A percentile compares a stretch with the other conserved stretches of the same genome.
Conservation (phyloP, 352 stramenopile genomes). For the Pythium utonaiense region DNA sequence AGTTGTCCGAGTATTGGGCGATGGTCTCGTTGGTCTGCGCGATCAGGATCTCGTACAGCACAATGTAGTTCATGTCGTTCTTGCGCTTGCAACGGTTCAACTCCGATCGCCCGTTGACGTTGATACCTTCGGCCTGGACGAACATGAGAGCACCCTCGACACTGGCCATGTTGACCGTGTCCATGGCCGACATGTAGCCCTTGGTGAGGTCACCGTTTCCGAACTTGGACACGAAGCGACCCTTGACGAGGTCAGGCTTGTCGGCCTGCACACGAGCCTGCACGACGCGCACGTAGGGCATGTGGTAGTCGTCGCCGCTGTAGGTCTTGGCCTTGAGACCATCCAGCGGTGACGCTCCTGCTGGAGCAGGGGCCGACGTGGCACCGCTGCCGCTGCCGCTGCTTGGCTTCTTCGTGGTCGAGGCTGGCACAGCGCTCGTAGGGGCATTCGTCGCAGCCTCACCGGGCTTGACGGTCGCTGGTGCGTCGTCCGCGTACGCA, state of each 20-base stretch:
- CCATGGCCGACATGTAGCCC: conserved; percentile 15
- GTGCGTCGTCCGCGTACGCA: not conserved
- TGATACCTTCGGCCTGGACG: conserved; percentile 29
- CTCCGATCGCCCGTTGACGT: conserved; percentile 13
- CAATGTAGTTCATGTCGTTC: conserved; percentile 39
- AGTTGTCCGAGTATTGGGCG: conserved; percentile 23
- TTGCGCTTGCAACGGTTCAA: conserved; percentile 31
- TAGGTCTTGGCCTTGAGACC: conserved; percentile 6
- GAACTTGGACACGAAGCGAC: conserved; percentile 55
- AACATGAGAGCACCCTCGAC: conserved; percentile 28
- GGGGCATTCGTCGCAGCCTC: not conserved
- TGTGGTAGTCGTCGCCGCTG: conserved; percentile 46
- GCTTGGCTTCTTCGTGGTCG: conserved; percentile 1
- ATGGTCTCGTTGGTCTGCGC: conserved; percentile 30
- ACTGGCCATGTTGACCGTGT: conserved; percentile 30
- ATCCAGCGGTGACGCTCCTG: not conserved
- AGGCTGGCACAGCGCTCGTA: not conserved
- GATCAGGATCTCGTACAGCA: conserved; percentile 39
- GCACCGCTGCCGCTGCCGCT: not conserved
- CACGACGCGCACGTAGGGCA: conserved; percentile 46
- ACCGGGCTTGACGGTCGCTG: not conserved
- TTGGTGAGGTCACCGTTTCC: conserved; percentile 1
- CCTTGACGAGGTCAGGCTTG: conserved; percentile 43
- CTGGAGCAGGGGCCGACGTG: not conserved
- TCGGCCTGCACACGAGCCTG: conserved; percentile 71